phyloP scores from a whole-genome alignment of 176 grass and related monocot genomes.

The bread wheat (Triticum aestivum) region DNA sequence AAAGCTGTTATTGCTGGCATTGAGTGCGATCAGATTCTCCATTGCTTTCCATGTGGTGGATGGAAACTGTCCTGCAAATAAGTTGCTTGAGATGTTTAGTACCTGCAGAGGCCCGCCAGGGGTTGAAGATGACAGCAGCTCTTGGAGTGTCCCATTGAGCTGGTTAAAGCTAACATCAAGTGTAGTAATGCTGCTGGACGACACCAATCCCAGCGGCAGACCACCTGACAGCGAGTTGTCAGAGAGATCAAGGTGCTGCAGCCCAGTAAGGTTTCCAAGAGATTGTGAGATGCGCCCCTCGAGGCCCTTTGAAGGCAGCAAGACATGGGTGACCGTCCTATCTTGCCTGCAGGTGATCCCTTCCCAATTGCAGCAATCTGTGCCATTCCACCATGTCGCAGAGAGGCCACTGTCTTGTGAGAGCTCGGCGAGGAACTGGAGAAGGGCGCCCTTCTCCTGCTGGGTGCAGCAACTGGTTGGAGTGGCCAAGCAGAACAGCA shows the following conservation, averaged over 20 bases:
- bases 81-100: slow-evolving; percentile 58
- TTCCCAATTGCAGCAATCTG: slow-evolving; percentile 40
- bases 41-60: slow-evolving; percentile 13
- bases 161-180: slow-evolving; percentile 48
- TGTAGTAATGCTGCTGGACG: neutral
- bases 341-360: slow-evolving; percentile 32
- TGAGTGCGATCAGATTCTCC: slow-evolving; percentile 14
- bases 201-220: slow-evolving; percentile 5
- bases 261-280: neutral
- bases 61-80: slow-evolving; percentile 27
- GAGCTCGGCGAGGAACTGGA: slow-evolving; percentile 38
- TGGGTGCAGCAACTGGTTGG: slow-evolving; percentile 13
- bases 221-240: slow-evolving; percentile 7
- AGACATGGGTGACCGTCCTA: neutral
- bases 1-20: slow-evolving; percentile 50
- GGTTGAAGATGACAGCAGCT: neutral
- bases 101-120: neutral
- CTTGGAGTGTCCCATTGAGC: neutral
- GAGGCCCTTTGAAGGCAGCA: neutral
- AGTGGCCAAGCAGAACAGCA: slow-evolving; percentile 21
- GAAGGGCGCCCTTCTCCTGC: slow-evolving; percentile 36
- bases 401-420: neutral
- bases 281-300: slow-evolving; percentile 19
- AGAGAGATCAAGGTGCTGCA: slow-evolving; percentile 31
- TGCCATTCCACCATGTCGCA: neutral